Conservation (phyloP, 2,329 filamentous ascomycete genomes). For the Talaromyces albobiverticillius region DNA sequence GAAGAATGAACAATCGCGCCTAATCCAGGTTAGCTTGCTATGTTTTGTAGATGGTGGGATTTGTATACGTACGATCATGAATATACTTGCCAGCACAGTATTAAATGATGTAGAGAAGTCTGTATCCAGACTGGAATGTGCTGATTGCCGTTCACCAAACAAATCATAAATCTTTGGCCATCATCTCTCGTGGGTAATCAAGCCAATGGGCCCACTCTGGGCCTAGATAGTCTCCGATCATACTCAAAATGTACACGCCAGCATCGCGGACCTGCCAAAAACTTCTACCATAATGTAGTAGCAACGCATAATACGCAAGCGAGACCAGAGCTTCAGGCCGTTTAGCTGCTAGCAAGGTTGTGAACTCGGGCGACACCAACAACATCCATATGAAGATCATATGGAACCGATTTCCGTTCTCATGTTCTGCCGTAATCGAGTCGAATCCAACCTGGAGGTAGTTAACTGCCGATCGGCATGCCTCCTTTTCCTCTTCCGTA, state of each 20-base stretch:
- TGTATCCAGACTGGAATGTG: too few relatives aligned
- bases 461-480: constrained; percentile 4
- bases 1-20: too few relatives aligned
- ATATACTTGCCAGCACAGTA: too few relatives aligned
- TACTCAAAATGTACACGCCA: constrained; percentile 7
- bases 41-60: too few relatives aligned
- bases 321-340: constrained; percentile 5
- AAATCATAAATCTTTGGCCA: not conserved
- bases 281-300: constrained; percentile 4
- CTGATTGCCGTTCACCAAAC: too few relatives aligned
- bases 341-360: constrained; percentile 6
- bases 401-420: constrained; percentile 4
- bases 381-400: constrained; percentile 7
- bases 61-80: too few relatives aligned
- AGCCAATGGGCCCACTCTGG: constrained; percentile 5
- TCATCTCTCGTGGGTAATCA: constrained; percentile 1
- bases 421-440: constrained; percentile 4
- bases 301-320: constrained; percentile 6
- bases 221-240: constrained; percentile 8
- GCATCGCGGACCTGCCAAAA: constrained; percentile 12
- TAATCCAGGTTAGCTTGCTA: too few relatives aligned
- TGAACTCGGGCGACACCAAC: not conserved
- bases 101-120: too few relatives aligned
- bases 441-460: constrained; percentile 13
- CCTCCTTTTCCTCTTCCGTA: constrained; percentile 7